A percentile compares a stretch with the other conserved stretches of the same genome.
These are phyloP conservation scores for Syncephalastrum sp. DNA, from an alignment of 371 early-diverging fungal genomes.

Conservation along the genomic window DNA sequence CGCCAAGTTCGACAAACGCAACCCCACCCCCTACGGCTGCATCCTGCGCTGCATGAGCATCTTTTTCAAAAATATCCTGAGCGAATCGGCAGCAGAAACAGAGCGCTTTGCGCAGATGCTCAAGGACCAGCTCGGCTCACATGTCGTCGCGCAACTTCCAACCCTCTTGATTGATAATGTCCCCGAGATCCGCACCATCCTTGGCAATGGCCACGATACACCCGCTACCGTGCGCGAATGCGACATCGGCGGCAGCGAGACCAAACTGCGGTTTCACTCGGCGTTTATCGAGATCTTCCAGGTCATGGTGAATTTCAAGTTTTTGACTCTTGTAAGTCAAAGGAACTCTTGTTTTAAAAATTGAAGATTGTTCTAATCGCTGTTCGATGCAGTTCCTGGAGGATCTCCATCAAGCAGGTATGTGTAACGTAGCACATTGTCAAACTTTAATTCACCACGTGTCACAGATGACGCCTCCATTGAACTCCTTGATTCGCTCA, in stretches of 20 bases:
- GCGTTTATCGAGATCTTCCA: slow-evolving; percentile 47
- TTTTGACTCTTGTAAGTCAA: slow-evolving; percentile 44
- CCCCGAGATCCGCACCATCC: slow-evolving; percentile 33
- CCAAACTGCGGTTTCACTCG: slow-evolving; percentile 42
- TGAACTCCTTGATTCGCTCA: slow-evolving; percentile 41
- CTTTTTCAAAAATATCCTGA: slow-evolving; percentile 38
- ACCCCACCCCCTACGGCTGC: slow-evolving; percentile 47
- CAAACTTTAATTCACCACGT: slow-evolving; percentile 6
- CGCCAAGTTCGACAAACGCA: slow-evolving; percentile 43
- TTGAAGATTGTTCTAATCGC: slow-evolving; percentile 1
- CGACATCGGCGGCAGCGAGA: slow-evolving; percentile 42
- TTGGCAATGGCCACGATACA: slow-evolving; percentile 16
- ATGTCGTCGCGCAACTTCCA: slow-evolving; percentile 32
- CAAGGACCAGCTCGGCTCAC: slow-evolving; percentile 34
- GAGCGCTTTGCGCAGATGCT: slow-evolving; percentile 40
- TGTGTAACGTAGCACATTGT: slow-evolving; percentile 8
- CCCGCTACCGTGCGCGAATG: slow-evolving; percentile 10
- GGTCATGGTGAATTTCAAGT: slow-evolving; percentile 46
- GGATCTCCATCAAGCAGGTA: slow-evolving; percentile 56
- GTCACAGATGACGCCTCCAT: slow-evolving; percentile 44
- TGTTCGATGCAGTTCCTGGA: slow-evolving; percentile 39
- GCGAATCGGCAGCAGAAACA: slow-evolving; percentile 29
- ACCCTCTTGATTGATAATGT: slow-evolving; percentile 41
- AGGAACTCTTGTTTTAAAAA: not conserved
- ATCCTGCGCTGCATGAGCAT: slow-evolving; percentile 41